Conservation (phyloP, 2,329 filamentous ascomycete genomes). For the Allantophomopsis lycopodina region DNA sequence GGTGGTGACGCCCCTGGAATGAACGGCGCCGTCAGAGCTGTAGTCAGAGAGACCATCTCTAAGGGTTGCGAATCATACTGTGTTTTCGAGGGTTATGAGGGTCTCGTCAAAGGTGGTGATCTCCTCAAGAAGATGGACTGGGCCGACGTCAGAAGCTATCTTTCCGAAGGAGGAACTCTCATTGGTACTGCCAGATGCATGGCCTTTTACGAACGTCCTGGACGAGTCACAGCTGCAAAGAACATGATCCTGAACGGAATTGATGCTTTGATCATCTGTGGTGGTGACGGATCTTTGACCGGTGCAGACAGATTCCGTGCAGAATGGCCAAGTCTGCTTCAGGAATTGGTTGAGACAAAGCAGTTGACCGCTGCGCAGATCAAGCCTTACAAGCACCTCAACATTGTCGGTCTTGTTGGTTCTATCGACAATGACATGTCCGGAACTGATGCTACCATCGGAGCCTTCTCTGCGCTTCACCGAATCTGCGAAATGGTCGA, state of each 20-base stretch:
- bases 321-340: slow-evolving; percentile 81
- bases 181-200: slow-evolving; percentile 92
- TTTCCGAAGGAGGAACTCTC: slow-evolving; percentile 86
- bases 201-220: slow-evolving; percentile 79
- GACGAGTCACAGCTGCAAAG: slow-evolving; percentile 75
- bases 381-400: slow-evolving; percentile 69
- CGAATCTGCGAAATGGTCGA: slow-evolving; percentile 94
- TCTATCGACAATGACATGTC: slow-evolving; percentile 98
- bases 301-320: slow-evolving; percentile 86
- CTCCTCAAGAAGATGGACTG: slow-evolving; percentile 81
- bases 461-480: slow-evolving; percentile 84
- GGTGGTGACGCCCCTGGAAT: slow-evolving; percentile 65
- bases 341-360: slow-evolving; percentile 66
- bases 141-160: slow-evolving; percentile 89
- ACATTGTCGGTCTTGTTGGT: slow-evolving; percentile 91
- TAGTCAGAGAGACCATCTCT: slow-evolving; percentile 84
- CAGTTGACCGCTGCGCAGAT: slow-evolving; percentile 60
- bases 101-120: slow-evolving; percentile 76
- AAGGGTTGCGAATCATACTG: slow-evolving; percentile 68
- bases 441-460: slow-evolving; percentile 93
- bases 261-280: slow-evolving; percentile 90
- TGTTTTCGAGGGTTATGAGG: slow-evolving; percentile 91
- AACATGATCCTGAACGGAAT: slow-evolving; percentile 91
- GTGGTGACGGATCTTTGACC: slow-evolving; percentile 90
- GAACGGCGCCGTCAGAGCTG: slow-evolving; percentile 59